Percentiles rank a stretch among this genome's conserved stretches.
Evolutionary conservation across 139 green algal species (phyloP).

Genomic region (Chlorella sp.): DNA sequence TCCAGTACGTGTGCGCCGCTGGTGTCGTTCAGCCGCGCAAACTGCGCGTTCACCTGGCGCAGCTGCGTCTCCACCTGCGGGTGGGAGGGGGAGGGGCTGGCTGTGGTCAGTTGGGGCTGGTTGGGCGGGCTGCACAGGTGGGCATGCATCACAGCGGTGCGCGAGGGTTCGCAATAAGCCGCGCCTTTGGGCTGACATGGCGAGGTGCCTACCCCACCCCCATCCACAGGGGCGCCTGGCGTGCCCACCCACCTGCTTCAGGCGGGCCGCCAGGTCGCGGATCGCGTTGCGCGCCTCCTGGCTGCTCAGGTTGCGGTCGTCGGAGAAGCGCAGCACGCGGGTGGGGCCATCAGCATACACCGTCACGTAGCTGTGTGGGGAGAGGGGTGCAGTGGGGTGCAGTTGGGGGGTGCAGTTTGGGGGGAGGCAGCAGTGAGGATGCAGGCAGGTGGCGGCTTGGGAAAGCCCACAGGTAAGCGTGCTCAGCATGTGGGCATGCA

Average conservation of each 20-base stretch:
- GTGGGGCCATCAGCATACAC: constrained; percentile 90
- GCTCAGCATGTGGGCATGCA: background rate
- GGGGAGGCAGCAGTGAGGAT: background rate
- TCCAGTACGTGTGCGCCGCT: constrained; percentile 44
- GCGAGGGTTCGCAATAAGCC: no score
- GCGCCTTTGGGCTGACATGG: no score
- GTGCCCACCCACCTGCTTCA: constrained; percentile 48
- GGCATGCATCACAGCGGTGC: background rate
- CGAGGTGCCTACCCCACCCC: no score
- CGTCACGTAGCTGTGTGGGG: constrained; percentile 70
- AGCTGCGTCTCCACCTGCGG: constrained; percentile 59
- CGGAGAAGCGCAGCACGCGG: constrained; percentile 83
- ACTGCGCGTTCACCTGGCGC: constrained; percentile 48
- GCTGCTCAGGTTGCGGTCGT: constrained; percentile 59
- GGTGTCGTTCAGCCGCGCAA: constrained; percentile 52
- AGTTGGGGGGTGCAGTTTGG: background rate
- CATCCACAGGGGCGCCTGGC: no score
- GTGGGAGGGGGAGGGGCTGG: background rate
- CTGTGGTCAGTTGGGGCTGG: background rate
- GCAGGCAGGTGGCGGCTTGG: no score
- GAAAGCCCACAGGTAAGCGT: background rate
- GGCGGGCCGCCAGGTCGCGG: constrained; percentile 61
- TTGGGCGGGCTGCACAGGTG: background rate
- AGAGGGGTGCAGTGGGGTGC: background rate
- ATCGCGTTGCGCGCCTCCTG: constrained; percentile 66